Evolutionary conservation across 306 rosid species (phyloP), one percentile per base, ranked within the genome.

Genomic region (Betula pendula): DNA sequence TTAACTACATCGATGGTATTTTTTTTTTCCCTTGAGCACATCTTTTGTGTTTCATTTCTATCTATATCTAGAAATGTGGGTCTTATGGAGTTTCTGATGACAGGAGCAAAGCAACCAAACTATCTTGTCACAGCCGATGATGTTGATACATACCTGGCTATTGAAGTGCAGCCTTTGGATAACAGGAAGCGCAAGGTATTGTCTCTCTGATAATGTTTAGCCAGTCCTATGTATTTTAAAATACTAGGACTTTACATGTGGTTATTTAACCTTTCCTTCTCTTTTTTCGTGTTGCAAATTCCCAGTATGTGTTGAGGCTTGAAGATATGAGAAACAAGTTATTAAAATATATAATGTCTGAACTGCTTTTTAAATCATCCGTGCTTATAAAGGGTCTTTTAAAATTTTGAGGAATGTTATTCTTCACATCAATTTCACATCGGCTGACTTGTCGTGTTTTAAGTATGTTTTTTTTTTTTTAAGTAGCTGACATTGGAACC

Each of bases 101-200:
- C 77, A 92, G 99, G 97, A 73, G 97, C 99, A 60, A 90, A 89
- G 85, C 97, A 95, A 81, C 99, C 99, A 74, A 89, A 86, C 86
- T 92, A 95, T 88, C 91, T 87, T 77, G 79, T 95, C 84, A 88
- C 85, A 44, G 97, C 97, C 25, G 97, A 95, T 67, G 99, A 95
- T 79, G 97, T 95, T 83, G 93, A 87, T 33, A 80, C 89, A 73
- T 87, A 88, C 78, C 97, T 95, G 63, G 97, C 99, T 81, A 89
- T 95, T 83, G 96, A 95, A 86, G 99, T 95, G 83, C 93, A 89
- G 83, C 97, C 99, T 70, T 87, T 87, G 68, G 99, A 95, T 86
- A 81, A 92, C 85, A 90, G 96, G 89, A 95, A 90, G 84, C 97
- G 97, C 68, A 92, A 90, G 97, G 97, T 90, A 86, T 48, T 42